phyloP scores from a whole-genome alignment of 441 rosid genomes.

The Hypseocharis bilobata region DNA sequence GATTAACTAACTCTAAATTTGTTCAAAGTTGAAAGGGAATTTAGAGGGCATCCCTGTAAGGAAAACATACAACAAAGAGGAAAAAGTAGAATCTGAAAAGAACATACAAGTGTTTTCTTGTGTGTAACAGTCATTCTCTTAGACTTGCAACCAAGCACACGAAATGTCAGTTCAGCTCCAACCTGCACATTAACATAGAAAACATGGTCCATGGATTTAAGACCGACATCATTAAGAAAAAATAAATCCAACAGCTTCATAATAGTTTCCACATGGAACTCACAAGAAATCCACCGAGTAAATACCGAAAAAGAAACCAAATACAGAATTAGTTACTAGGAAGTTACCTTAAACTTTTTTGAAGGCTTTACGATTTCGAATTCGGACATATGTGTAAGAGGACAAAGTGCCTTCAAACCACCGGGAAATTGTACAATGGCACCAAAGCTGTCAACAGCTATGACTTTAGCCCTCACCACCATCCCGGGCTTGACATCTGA shows the following conservation, averaged over 20 bases:
- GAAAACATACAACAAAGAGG: conserved; percentile 14
- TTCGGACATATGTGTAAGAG: conserved; percentile 92
- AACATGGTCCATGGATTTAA: conserved; percentile 11
- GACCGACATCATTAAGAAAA: neutral
- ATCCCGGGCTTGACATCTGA: conserved; percentile 97
- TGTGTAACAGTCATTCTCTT: conserved; percentile 93
- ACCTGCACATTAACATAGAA: conserved; percentile 42
- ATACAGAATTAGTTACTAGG: conserved; percentile 7
- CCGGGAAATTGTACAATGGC: conserved; percentile 97
- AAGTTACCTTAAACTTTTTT: conserved; percentile 75
- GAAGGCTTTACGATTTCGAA: conserved; percentile 77
- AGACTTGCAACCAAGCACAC: conserved; percentile 94
- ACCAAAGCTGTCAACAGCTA: conserved; percentile 73
- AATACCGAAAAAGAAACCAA: neutral
- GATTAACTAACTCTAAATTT: neutral
- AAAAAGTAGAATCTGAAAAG: conserved; percentile 14
- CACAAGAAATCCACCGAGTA: too few relatives aligned
- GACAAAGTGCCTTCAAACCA: conserved; percentile 95
- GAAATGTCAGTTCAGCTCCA: conserved; percentile 79
- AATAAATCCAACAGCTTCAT: neutral
- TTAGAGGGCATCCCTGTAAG: conserved; percentile 6
- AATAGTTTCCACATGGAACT: neutral
- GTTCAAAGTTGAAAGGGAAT: neutral
- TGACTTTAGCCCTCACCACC: conserved; percentile 71
- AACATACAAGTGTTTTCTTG: conserved; percentile 89